Evolutionary conservation across 257 asterid genomes (phyloP).

Genomic region (Forsythia viridissima): DNA sequence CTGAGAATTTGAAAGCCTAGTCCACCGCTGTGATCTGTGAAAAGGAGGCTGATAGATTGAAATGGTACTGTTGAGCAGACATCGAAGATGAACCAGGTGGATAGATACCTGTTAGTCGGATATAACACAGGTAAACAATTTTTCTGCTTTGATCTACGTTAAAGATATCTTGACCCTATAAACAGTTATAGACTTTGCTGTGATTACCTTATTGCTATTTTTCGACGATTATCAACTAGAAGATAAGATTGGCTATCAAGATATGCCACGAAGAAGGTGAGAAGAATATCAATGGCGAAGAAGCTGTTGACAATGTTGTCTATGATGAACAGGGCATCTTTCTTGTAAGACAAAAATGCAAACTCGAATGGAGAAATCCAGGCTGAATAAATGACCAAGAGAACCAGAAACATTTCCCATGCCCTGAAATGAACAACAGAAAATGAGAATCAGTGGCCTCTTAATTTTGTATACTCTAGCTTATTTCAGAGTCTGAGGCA

Average conservation of each 20-base stretch:
- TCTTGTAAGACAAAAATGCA: constrained; percentile 69
- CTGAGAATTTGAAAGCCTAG: constrained; percentile 66
- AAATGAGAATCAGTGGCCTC: constrained; percentile 9
- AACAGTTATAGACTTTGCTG: not conserved
- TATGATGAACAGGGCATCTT: constrained; percentile 54
- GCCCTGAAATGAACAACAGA: constrained; percentile 50
- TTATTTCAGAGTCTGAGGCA: not conserved
- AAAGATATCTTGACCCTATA: not conserved
- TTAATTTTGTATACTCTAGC: not conserved
- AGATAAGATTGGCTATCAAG: constrained; percentile 70
- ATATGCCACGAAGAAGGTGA: constrained; percentile 85
- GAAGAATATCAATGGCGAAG: constrained; percentile 77
- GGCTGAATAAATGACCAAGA: constrained; percentile 78
- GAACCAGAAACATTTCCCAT: constrained; percentile 81
- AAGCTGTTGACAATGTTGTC: constrained; percentile 79
- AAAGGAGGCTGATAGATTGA: constrained; percentile 64
- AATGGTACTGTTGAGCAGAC: constrained; percentile 80
- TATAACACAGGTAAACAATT: not conserved
- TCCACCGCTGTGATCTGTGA: constrained; percentile 69
- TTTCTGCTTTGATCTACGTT: not conserved
- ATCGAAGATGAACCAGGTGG: constrained; percentile 87
- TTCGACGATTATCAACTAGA: constrained; percentile 68
- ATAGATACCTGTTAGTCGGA: constrained; percentile 58
- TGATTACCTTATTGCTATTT: constrained; percentile 68
- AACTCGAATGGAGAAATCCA: constrained; percentile 94